phyloP scores from a whole-genome alignment of 257 asterid genomes.

The Echium plantagineum region DNA sequence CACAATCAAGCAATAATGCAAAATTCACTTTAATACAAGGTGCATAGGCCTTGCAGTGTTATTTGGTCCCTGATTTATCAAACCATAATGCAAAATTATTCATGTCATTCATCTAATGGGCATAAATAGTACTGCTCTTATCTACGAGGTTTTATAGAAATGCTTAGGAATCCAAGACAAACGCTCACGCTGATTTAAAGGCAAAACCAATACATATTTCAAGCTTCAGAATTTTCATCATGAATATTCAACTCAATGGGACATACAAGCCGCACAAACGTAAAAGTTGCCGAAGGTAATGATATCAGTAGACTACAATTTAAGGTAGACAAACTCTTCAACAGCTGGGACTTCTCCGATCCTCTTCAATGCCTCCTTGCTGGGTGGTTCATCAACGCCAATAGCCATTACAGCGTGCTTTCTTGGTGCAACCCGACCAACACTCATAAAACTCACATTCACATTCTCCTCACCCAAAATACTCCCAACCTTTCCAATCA shows the following conservation, averaged over 20 bases:
- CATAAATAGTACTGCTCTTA: too few relatives aligned
- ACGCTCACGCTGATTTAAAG: neutral
- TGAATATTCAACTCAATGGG: too few relatives aligned
- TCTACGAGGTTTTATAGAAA: too few relatives aligned
- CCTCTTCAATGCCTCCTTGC: conserved; percentile 62
- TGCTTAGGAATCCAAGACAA: neutral
- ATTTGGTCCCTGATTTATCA: too few relatives aligned
- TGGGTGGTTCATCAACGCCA: conserved; percentile 89
- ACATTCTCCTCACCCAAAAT: conserved; percentile 75
- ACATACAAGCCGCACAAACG: neutral
- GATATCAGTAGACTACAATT: conserved; percentile 23
- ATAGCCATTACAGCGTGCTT: conserved; percentile 95
- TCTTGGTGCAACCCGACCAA: conserved; percentile 84
- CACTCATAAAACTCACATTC: conserved; percentile 84
- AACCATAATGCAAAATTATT: too few relatives aligned
- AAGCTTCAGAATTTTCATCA: too few relatives aligned
- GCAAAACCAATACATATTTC: neutral
- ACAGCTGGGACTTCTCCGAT: conserved; percentile 76
- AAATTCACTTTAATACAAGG: too few relatives aligned
- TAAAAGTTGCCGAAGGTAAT: neutral
- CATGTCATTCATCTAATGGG: too few relatives aligned
- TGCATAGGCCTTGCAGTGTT: too few relatives aligned
- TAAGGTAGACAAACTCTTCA: conserved; percentile 77
- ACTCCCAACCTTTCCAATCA: conserved; percentile 89
- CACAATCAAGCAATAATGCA: too few relatives aligned